Percentiles rank a stretch among this genome's conserved stretches.
Conservation (phyloP, 345 rosid genomes). For the Fremontodendron californicum region DNA sequence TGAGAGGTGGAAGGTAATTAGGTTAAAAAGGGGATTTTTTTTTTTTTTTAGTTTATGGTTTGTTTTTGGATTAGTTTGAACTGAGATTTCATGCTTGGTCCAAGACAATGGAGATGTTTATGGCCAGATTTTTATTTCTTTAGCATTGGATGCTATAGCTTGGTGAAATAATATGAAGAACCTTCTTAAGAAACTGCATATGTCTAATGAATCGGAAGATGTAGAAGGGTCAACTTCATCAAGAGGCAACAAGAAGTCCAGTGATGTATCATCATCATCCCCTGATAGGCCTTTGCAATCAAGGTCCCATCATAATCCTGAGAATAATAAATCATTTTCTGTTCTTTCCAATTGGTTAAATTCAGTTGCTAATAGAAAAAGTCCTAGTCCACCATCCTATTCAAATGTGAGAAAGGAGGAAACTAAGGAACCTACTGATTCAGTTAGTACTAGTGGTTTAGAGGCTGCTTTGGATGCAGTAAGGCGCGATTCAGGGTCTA, state of each 20-base stretch:
- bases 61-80: slow-evolving; percentile 11
- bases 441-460: slow-evolving; percentile 34
- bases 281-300: slow-evolving; percentile 36
- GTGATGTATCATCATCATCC: slow-evolving; percentile 39
- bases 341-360: slow-evolving; percentile 79
- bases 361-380: slow-evolving; percentile 59
- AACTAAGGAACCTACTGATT: slow-evolving; percentile 43
- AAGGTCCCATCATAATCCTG: slow-evolving; percentile 38
- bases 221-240: slow-evolving; percentile 62
- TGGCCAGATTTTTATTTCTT: slow-evolving; percentile 45
- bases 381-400: slow-evolving; percentile 58
- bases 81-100: slow-evolving; percentile 46
- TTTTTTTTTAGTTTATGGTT: not conserved
- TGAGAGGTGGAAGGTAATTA: slow-evolving; percentile 10
- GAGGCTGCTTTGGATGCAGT: slow-evolving; percentile 41
- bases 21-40: not conserved
- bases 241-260: slow-evolving; percentile 40
- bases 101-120: slow-evolving; percentile 62
- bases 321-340: slow-evolving; percentile 55
- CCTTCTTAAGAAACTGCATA: slow-evolving; percentile 76
- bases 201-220: slow-evolving; percentile 57
- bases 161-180: slow-evolving; percentile 67
- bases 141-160: slow-evolving; percentile 34
- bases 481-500: slow-evolving; percentile 53
- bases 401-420: slow-evolving; percentile 48